Conservation (phyloP, 116 monocot species). For the Dioscorea cayenensis region DNA sequence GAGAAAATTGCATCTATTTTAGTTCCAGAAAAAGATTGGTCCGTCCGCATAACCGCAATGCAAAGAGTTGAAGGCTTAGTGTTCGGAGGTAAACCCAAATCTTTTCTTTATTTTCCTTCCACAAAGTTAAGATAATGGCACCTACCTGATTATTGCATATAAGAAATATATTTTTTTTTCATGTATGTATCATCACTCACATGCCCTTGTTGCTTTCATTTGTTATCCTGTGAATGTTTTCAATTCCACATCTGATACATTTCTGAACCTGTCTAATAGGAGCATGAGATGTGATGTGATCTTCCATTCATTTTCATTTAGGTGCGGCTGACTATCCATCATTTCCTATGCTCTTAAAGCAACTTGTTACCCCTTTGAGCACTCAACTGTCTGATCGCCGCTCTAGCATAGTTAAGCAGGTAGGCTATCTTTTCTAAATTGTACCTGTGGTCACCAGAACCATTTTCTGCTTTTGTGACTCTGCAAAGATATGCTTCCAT, state of each 20-base stretch:
- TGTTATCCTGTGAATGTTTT: background rate
- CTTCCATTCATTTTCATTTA: constrained; percentile 7
- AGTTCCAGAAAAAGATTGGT: constrained; percentile 97
- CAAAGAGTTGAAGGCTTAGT: constrained; percentile 96
- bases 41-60: constrained; percentile 84
- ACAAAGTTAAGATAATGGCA: too few species aligned
- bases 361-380: constrained; percentile 65
- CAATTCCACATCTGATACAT: background rate
- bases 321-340: constrained; percentile 87
- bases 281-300: background rate
- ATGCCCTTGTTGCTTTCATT: too few species aligned
- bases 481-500: background rate
- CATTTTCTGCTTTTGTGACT: background rate
- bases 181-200: too few species aligned
- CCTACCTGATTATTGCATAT: too few species aligned
- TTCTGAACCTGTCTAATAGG: background rate
- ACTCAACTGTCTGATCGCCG: constrained; percentile 88
- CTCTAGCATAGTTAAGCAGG: constrained; percentile 99
- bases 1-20: constrained; percentile 86
- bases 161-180: too few species aligned
- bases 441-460: background rate
- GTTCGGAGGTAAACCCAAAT: constrained; percentile 58
- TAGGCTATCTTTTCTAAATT: constrained; percentile 9
- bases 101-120: background rate
- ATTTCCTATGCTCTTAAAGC: constrained; percentile 78